phyloP scores from a whole-genome alignment of 345 rosid species.

The Eucalyptus virginea region DNA sequence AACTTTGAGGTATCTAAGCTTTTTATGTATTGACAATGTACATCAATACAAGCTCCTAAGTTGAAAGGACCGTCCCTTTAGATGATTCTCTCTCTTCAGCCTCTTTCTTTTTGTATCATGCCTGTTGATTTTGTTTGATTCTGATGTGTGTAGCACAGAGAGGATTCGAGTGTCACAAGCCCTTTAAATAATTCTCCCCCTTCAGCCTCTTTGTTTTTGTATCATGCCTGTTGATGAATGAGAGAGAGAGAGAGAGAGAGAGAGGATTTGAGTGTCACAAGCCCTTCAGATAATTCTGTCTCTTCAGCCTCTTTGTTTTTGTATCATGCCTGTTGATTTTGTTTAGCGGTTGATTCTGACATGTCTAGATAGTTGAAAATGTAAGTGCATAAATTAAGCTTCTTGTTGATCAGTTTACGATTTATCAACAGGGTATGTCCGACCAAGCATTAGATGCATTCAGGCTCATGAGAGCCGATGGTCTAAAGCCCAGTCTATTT shows the following conservation, averaged over 20 bases:
- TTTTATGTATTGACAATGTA: neutral
- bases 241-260: too few relatives aligned
- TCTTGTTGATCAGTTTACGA: neutral
- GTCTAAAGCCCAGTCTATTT: slow-evolving; percentile 69
- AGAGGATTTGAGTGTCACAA: too few relatives aligned
- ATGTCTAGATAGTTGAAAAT: neutral
- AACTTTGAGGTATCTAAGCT: neutral
- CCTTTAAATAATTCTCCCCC: too few relatives aligned
- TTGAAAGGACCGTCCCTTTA: neutral
- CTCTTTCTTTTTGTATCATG: neutral
- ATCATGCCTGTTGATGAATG: too few relatives aligned
- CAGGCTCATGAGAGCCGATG: slow-evolving; percentile 79
- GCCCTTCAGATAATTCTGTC: too few relatives aligned
- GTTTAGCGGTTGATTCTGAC: too few relatives aligned
- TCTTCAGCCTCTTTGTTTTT: too few relatives aligned
- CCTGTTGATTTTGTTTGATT: neutral
- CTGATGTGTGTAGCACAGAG: neutral
- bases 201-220: too few relatives aligned
- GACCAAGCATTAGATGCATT: slow-evolving; percentile 87
- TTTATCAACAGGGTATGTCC: slow-evolving; percentile 69
- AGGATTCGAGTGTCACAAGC: neutral
- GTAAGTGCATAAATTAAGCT: neutral
- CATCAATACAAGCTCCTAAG: neutral
- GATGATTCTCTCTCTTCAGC: neutral
- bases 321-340: too few relatives aligned